Conservation (phyloP, 2,329 filamentous ascomycete genomes). For the Fonsecaea monophora region DNA sequence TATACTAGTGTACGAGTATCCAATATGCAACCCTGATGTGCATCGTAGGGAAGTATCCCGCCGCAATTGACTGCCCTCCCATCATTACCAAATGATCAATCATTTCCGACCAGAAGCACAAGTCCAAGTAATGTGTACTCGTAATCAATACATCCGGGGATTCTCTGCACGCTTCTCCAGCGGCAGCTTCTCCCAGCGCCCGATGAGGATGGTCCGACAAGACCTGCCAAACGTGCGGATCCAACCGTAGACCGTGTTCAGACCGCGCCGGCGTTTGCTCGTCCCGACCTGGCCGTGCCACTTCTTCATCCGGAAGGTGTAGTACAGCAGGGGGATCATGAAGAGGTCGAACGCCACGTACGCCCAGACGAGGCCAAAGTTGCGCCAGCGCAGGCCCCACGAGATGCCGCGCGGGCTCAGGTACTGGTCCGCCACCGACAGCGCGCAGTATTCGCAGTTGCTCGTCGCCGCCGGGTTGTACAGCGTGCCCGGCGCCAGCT, state of each 20-base stretch:
- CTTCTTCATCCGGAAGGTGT: constrained; percentile 63
- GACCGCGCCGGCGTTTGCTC: neutral
- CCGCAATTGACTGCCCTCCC: neutral
- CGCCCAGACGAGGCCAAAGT: constrained; percentile 73
- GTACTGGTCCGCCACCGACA: constrained; percentile 56
- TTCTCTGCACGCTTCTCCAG: constrained; percentile 16
- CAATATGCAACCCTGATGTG: neutral
- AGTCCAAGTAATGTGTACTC: neutral
- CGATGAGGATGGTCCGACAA: constrained; percentile 4
- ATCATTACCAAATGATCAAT: neutral
- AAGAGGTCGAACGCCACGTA: constrained; percentile 70
- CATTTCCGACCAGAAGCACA: neutral
- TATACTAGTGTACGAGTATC: too few species aligned
- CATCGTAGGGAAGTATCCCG: neutral
- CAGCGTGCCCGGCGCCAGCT: constrained; percentile 57
- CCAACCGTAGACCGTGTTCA: constrained; percentile 2
- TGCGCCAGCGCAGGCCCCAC: constrained; percentile 65
- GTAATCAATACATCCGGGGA: neutral
- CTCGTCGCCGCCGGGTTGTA: constrained; percentile 56
- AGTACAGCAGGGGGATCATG: constrained; percentile 67
- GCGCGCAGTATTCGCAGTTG: constrained; percentile 61
- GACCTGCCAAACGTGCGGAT: neutral
- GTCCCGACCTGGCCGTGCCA: neutral
- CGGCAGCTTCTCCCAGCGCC: constrained; percentile 9
- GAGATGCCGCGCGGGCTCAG: constrained; percentile 51